Evolutionary conservation across 2,329 filamentous ascomycete genomes (phyloP).

Genomic region (Aspergillus fructus): DNA sequence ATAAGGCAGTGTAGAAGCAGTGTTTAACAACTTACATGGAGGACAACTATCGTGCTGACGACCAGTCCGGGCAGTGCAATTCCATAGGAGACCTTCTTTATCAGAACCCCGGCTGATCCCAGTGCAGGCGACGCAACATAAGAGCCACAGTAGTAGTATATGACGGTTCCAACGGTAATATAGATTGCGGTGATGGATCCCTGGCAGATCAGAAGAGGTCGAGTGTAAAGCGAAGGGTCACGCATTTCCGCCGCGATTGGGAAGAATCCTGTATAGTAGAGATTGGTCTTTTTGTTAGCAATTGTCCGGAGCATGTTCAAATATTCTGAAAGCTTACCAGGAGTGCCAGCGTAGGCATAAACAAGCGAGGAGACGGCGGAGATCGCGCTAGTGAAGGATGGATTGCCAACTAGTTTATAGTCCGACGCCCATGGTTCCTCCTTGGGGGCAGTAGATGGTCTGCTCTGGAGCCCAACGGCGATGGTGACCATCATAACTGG

Average conservation of each 20-base stretch:
- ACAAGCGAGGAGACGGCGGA: conserved; percentile 29
- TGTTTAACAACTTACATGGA: conserved; percentile 20
- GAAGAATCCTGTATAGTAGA: background rate
- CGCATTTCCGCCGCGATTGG: conserved; percentile 42
- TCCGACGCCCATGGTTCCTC: conserved; percentile 27
- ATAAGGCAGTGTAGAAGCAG: too few species aligned
- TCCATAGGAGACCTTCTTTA: conserved; percentile 50
- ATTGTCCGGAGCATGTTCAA: too few species aligned
- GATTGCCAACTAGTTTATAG: conserved; percentile 24
- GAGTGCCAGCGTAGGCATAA: conserved; percentile 28
- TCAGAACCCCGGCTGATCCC: conserved; percentile 42
- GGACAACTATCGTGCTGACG: conserved; percentile 20
- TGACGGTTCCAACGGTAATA: conserved; percentile 38
- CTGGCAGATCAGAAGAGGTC: conserved; percentile 36
- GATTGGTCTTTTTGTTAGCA: too few species aligned
- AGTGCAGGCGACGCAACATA: conserved; percentile 50
- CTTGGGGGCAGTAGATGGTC: conserved; percentile 33
- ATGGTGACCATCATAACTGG: conserved; percentile 23
- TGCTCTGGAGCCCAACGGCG: conserved; percentile 31
- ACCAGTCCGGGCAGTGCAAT: conserved; percentile 34
- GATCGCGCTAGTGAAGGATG: conserved; percentile 27
- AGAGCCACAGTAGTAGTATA: conserved; percentile 50
- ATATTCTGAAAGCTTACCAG: conserved; percentile 28
- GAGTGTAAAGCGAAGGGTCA: conserved; percentile 32
- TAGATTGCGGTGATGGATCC: conserved; percentile 35